Evolutionary conservation across 1,139 yeast genomes (phyloP).

Genomic region (Spathaspora sp.): DNA sequence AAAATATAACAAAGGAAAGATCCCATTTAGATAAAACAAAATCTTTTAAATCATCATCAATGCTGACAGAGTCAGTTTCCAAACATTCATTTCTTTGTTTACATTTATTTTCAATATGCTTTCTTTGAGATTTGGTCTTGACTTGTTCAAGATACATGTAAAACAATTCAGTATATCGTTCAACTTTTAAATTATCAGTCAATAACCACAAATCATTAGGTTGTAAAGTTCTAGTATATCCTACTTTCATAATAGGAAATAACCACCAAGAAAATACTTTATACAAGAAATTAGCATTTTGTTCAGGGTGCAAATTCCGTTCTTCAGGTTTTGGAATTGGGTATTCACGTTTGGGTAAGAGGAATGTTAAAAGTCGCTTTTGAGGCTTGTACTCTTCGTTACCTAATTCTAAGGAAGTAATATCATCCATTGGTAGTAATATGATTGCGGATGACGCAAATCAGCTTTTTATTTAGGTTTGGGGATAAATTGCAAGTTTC

Average conservation of each 20-base stretch:
- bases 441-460: no score
- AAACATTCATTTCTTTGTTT: slow-evolving; percentile 24
- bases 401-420: neutral
- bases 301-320: slow-evolving; percentile 41
- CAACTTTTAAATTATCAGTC: slow-evolving; percentile 53
- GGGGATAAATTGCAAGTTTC: no score
- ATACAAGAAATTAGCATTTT: slow-evolving; percentile 29
- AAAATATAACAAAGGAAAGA: slow-evolving; percentile 19
- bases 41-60: slow-evolving; percentile 28
- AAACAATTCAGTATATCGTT: slow-evolving; percentile 35
- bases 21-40: slow-evolving; percentile 18
- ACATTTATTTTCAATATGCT: slow-evolving; percentile 24
- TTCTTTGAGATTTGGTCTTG: slow-evolving; percentile 24
- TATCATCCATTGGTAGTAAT: neutral
- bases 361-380: slow-evolving; percentile 17
- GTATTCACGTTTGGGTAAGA: slow-evolving; percentile 12
- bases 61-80: slow-evolving; percentile 19
- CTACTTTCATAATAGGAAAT: slow-evolving; percentile 54
- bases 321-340: slow-evolving; percentile 56
- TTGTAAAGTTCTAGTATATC: slow-evolving; percentile 66
- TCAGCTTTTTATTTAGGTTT: no score
- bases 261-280: slow-evolving; percentile 57
- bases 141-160: slow-evolving; percentile 34
- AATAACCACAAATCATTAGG: slow-evolving; percentile 61
- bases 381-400: slow-evolving; percentile 8